Evolutionary conservation across 1,284 basidiomycete species (phyloP).

Genomic region (Leccinum griseonigrum): DNA sequence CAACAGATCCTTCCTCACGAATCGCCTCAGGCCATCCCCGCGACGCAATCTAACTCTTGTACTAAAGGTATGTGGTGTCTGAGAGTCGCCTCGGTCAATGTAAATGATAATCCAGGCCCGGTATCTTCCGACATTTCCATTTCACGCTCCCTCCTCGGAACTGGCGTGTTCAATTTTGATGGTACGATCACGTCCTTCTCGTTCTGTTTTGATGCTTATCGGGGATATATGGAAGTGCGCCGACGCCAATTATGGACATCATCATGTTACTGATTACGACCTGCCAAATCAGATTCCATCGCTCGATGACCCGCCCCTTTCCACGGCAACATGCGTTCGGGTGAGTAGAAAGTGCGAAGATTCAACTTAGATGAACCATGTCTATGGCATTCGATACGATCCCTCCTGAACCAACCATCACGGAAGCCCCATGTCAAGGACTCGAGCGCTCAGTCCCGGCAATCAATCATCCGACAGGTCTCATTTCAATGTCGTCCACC

Average conservation of each 20-base stretch:
- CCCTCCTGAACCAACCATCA: too few species aligned
- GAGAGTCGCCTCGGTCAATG: not conserved
- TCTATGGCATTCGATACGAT: too few species aligned
- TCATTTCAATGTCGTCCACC: too few species aligned
- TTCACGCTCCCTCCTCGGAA: constrained; percentile 41
- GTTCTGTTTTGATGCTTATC: constrained; percentile 1
- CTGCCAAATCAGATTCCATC: constrained; percentile 43
- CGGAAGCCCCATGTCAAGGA: too few species aligned
- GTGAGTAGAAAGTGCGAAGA: too few species aligned
- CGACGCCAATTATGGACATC: not conserved
- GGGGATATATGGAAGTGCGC: constrained; percentile 52
- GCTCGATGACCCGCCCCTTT: constrained; percentile 56
- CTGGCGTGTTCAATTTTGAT: constrained; percentile 61
- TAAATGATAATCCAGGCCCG: constrained; percentile 21
- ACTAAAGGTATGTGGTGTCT: constrained; percentile 36
- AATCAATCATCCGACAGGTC: too few species aligned
- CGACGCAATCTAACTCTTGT: constrained; percentile 42
- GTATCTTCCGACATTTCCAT: constrained; percentile 24
- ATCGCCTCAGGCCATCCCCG: constrained; percentile 31
- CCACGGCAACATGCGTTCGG: too few species aligned
- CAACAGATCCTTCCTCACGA: constrained; percentile 1
- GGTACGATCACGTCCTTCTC: constrained; percentile 31
- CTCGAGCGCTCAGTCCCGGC: too few species aligned
- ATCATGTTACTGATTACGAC: constrained; percentile 6
- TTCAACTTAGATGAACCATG: too few species aligned